Base-by-base conservation (phyloP, 106 monocot species). In the Iris macrosiphon region DNA sequence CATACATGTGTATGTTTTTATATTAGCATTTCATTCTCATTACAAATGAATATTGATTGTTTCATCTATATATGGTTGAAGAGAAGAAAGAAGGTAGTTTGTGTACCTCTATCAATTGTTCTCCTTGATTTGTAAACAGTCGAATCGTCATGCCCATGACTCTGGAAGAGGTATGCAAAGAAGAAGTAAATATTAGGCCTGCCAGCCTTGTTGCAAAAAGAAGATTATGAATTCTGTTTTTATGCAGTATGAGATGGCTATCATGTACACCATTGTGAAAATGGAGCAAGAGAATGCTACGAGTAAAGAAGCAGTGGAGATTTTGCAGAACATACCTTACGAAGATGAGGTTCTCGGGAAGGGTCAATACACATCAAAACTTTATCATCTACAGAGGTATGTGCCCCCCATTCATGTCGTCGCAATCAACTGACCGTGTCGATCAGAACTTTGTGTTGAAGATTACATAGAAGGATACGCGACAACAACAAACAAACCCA, bases 231-330 rank as follows among this genome's bases (percentile, higher is more conserved):
- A n/a, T n/a, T n/a, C n/a, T 55, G 18, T 7, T 40, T 63, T 45
- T 7, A 35, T 59, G 33, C 46, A 84, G 84, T 75, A 75, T 79
- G 79, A 75, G 63, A 54, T 60, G 15, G 75, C 55, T 56, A 3
- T 79, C 0, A 33, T 55, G 29, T 84, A 84, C 55, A 72, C 79
- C 19, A 48, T 75, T 8, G 60, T 75, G 62, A 84, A 79, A 49
- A 84, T 84, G 84, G 79, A 84, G 60, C 70, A 84, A 52, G 64
- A 79, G 56, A 84, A 79, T 25, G 75, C 75, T 7, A 74, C 62
- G 9, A 68, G 66, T 35, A 62, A 62, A 47, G 79, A 84, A 64
- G 79, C 79, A 32, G 79, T 79, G 12, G 71, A 79, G 63, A 52
- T 75, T 22, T n/a, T 79, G 38, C 48, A 75, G 34, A 62, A 63